A percentile compares a stretch with the other conserved stretches of the same genome.
phyloP scores from a whole-genome alignment of 352 stramenopile genomes.

The Globisporangium heterothallicum region DNA sequence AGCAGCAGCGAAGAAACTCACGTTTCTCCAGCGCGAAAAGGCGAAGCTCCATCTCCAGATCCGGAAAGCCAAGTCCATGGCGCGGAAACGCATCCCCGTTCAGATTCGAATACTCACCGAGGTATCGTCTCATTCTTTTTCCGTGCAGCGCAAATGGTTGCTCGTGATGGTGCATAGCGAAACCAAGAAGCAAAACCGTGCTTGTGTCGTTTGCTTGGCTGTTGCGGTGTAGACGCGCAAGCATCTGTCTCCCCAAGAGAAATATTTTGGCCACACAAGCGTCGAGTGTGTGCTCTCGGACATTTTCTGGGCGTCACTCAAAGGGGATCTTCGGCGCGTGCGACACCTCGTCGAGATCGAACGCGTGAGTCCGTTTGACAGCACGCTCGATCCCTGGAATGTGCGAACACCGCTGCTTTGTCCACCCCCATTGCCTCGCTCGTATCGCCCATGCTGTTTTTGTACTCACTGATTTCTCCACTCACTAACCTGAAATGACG shows the following conservation, averaged over 20 bases:
- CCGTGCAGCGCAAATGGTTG: not conserved
- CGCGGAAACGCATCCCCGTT: conserved; percentile 51
- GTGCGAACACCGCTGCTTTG: too few species aligned
- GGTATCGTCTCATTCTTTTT: conserved; percentile 7
- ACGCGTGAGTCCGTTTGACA: conserved; percentile 33
- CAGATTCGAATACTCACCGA: conserved; percentile 65
- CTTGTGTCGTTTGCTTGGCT: not conserved
- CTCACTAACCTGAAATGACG: not conserved
- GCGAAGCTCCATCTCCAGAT: conserved; percentile 52
- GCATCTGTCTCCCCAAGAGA: conserved; percentile 50
- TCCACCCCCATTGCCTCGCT: not conserved
- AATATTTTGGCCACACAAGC: conserved; percentile 47
- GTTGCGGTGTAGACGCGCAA: conserved; percentile 26
- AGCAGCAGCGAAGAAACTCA: conserved; percentile 15
- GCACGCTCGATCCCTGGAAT: conserved; percentile 60
- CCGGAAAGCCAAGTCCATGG: conserved; percentile 42
- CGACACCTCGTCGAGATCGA: conserved; percentile 59
- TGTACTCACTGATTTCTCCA: not conserved
- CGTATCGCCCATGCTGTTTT: not conserved
- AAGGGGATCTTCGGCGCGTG: conserved; percentile 52
- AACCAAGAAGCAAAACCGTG: not conserved
- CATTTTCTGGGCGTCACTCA: conserved; percentile 65
- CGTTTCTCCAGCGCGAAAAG: conserved; percentile 50
- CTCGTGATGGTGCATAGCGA: too few species aligned
- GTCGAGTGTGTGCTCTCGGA: conserved; percentile 55